These are phyloP conservation scores for Fusarium pseudonygamai DNA, from an alignment of 2,329 filamentous ascomycete genomes.

Conservation along the genomic window DNA sequence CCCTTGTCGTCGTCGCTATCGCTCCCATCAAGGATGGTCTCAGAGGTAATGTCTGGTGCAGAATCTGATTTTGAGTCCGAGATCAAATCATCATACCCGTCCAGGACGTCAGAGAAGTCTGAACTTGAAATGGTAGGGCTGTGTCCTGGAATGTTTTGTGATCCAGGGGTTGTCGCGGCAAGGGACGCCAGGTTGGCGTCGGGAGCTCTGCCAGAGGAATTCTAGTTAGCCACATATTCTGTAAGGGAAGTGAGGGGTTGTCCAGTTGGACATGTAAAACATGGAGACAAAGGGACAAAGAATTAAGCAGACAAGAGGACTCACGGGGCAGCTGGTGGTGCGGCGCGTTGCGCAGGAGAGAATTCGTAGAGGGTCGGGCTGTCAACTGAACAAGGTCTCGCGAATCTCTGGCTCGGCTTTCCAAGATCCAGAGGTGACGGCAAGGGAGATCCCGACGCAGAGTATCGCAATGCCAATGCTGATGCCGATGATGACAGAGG, in stretches of 20 bases:
- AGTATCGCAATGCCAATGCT: conserved; percentile 38
- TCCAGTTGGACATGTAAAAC: conserved; percentile 8
- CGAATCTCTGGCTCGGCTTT: conserved; percentile 63
- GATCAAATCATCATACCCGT: conserved; percentile 56
- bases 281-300: conserved; percentile 13
- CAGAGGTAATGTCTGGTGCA: conserved; percentile 39
- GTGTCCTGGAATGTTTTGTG: conserved; percentile 52
- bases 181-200: conserved; percentile 39
- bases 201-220: conserved; percentile 39
- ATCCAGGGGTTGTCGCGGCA: conserved; percentile 35
- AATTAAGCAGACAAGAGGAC: conserved; percentile 20
- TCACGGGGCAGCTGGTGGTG: conserved; percentile 40
- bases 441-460: conserved; percentile 39
- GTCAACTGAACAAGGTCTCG: conserved; percentile 65
- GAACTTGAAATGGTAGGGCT: conserved; percentile 58
- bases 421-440: conserved; percentile 53
- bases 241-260: conserved; percentile 2
- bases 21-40: conserved; percentile 40
- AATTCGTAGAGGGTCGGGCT: conserved; percentile 72
- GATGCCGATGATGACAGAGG: conserved; percentile 63
- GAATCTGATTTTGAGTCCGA: conserved; percentile 47
- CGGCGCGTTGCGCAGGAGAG: conserved; percentile 45
- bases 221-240: conserved; percentile 43
- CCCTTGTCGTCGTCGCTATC: conserved; percentile 41
- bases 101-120: conserved; percentile 52